These are phyloP conservation scores for Starmerella sp. DNA, from an alignment of 805 yeast genomes.

Conservation along the genomic window DNA sequence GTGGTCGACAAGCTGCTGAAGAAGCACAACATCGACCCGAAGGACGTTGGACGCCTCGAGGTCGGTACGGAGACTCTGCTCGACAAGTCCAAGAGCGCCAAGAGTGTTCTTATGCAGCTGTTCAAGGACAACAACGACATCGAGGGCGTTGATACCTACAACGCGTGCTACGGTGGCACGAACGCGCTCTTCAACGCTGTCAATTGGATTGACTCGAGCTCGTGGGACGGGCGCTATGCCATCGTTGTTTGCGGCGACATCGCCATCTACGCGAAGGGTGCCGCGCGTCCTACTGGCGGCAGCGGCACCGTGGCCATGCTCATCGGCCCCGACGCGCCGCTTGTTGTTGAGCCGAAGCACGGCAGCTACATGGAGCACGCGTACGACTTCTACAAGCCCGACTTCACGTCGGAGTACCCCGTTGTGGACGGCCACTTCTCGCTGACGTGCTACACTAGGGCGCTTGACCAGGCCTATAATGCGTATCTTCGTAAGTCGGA, in stretches of 20 bases:
- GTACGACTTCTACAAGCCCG: conserved; percentile 94
- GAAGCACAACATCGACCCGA: conserved; percentile 73
- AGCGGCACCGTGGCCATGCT: conserved; percentile 92
- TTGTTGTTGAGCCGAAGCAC: conserved; percentile 78
- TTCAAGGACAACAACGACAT: conserved; percentile 79
- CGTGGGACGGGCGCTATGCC: conserved; percentile 98
- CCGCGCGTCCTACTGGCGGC: conserved; percentile 99
- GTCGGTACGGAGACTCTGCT: conserved; percentile 96
- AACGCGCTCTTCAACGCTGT: conserved; percentile 84
- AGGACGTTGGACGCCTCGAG: conserved; percentile 82
- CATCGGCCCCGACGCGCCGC: conserved; percentile 96
- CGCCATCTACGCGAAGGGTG: conserved; percentile 92
- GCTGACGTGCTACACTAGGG: conserved; percentile 83
- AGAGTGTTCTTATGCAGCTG: conserved; percentile 89
- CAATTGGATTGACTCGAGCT: conserved; percentile 90
- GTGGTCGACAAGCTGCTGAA: conserved; percentile 64
- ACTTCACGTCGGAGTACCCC: conserved; percentile 92
- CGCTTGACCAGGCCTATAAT: conserved; percentile 77
- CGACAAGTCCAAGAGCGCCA: conserved; percentile 94
- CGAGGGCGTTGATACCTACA: conserved; percentile 91
- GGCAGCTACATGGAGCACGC: conserved; percentile 95
- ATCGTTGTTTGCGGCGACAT: conserved; percentile 96
- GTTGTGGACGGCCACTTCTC: conserved; percentile 96
- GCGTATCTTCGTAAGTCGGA: conserved; percentile 50
- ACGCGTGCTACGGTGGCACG: conserved; percentile 99